Percentiles rank a stretch among this genome's conserved stretches.
Evolutionary conservation across 2,329 filamentous ascomycete genomes (phyloP).

Genomic region (Sclerotinia subarctica): DNA sequence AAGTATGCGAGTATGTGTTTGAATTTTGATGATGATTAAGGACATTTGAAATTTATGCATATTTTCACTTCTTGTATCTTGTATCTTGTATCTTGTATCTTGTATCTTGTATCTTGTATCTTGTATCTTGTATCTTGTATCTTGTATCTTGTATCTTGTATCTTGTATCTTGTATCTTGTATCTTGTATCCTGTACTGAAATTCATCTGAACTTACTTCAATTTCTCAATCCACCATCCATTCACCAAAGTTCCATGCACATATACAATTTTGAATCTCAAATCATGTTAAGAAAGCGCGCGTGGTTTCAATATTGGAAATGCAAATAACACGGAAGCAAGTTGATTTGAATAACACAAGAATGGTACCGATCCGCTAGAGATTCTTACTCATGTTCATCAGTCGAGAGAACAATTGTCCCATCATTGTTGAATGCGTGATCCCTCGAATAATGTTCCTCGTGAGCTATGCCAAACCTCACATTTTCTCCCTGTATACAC

Average conservation of each 20-base stretch:
- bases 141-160: too few relatives aligned
- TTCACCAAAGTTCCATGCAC: not conserved
- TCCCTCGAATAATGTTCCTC: constrained; percentile 11
- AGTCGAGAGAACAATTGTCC: not conserved
- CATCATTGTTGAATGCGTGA: constrained; percentile 15
- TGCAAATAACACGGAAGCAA: not conserved
- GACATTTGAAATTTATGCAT: not conserved
- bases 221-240: not conserved
- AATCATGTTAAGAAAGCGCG: not conserved
- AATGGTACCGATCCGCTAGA: too few relatives aligned
- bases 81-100: too few relatives aligned
- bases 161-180: too few relatives aligned
- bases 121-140: too few relatives aligned
- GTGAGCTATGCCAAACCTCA: constrained; percentile 5
- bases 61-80: not conserved
- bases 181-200: not conserved
- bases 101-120: too few relatives aligned
- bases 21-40: not conserved
- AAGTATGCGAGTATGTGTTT: not conserved
- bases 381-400: not conserved
- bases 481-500: constrained; percentile 11
- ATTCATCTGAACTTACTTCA: not conserved
- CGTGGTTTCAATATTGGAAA: not conserved
- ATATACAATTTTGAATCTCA: not conserved
- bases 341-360: not conserved